These are phyloP conservation scores for Penium margaritaceum DNA, from an alignment of 139 green algal species.

Conservation along the genomic window DNA sequence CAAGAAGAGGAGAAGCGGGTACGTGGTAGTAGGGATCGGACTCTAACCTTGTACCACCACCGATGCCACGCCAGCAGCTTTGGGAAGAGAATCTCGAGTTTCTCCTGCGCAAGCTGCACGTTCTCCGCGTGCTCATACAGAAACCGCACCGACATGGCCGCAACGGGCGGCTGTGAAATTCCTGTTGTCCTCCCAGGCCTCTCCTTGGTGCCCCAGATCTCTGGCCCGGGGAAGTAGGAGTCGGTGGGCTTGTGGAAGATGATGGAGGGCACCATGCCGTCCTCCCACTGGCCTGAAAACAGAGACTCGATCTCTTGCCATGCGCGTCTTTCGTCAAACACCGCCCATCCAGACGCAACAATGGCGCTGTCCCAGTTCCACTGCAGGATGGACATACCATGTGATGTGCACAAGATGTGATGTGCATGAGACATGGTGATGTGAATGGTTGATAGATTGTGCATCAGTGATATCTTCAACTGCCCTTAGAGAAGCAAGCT, in stretches of 20 bases:
- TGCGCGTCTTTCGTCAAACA: slow-evolving; percentile 28
- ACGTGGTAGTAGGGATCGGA: no score
- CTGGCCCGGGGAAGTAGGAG: slow-evolving; percentile 39
- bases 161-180: slow-evolving; percentile 37
- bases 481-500: no score
- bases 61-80: slow-evolving; percentile 38
- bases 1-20: no score
- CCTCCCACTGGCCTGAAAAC: slow-evolving; percentile 35
- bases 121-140: slow-evolving; percentile 39
- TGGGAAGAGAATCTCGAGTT: slow-evolving; percentile 32
- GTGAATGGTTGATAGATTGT: no score
- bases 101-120: background rate
- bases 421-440: no score
- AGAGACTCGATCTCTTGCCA: slow-evolving; percentile 33
- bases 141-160: slow-evolving; percentile 31
- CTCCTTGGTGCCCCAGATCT: slow-evolving; percentile 39
- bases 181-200: slow-evolving; percentile 27
- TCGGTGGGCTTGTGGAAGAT: slow-evolving; percentile 26
- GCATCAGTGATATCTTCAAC: no score
- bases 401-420: no score
- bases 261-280: slow-evolving; percentile 41
- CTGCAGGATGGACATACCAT: no score
- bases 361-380: slow-evolving; percentile 43
- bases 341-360: slow-evolving; percentile 30
- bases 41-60: slow-evolving; percentile 43